These are phyloP conservation scores for Scenedesmus sp. DNA, from an alignment of 163 green algal genomes.

Conservation along the genomic window DNA sequence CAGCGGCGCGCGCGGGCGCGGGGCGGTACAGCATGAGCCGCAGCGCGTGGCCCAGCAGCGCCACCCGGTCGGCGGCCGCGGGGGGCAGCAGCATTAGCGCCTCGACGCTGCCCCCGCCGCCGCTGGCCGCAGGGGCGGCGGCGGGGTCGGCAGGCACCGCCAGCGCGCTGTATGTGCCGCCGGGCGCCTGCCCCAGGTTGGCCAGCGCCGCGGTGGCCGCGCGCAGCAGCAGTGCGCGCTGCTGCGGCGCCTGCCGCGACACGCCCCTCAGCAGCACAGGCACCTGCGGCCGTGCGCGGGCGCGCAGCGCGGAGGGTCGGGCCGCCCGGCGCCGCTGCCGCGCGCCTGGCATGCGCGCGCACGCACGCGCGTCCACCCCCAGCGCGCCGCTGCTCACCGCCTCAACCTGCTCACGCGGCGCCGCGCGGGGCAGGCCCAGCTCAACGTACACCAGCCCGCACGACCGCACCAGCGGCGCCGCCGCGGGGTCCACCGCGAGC, in stretches of 20 bases:
- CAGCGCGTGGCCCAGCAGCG: constrained; percentile 64
- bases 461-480: constrained; percentile 67
- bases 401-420: constrained; percentile 51
- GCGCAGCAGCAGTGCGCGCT: constrained; percentile 77
- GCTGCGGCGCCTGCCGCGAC: constrained; percentile 55
- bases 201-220: constrained; percentile 62
- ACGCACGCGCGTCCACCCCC: no score
- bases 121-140: background rate
- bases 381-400: no score
- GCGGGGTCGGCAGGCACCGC: background rate
- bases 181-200: constrained; percentile 36
- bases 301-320: no score
- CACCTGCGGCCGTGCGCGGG: constrained; percentile 66
- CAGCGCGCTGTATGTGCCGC: constrained; percentile 10
- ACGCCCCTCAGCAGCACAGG: constrained; percentile 72
- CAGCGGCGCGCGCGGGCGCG: constrained; percentile 31
- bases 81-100: constrained; percentile 14
- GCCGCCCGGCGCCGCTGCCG: no score
- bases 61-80: constrained; percentile 24
- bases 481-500: constrained; percentile 40
- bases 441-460: constrained; percentile 91
- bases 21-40: constrained; percentile 74
- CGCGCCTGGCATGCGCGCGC: no score
- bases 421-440: constrained; percentile 61
- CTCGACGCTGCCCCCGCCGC: background rate